Evolutionary conservation across 306 rosid genomes (phyloP).

Genomic region (Benincasa hispida): DNA sequence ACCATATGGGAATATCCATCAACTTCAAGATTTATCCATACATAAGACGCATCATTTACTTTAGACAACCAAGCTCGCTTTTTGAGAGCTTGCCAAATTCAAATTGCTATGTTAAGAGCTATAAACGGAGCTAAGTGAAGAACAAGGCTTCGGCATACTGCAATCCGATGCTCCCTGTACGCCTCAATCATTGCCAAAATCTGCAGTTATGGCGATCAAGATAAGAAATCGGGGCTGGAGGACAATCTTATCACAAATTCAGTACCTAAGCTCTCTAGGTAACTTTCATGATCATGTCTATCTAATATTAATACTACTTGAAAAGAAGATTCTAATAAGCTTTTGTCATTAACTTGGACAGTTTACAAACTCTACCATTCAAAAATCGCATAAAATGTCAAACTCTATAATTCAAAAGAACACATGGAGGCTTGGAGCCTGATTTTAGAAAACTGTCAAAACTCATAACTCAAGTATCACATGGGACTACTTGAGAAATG

Average conservation of each 20-base stretch:
- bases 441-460: background rate
- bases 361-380: too few species aligned
- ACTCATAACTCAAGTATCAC: background rate
- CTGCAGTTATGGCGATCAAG: background rate
- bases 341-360: background rate
- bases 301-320: background rate
- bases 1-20: background rate
- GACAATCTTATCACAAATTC: background rate
- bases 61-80: background rate
- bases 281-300: background rate
- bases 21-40: background rate
- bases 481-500: background rate
- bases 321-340: background rate
- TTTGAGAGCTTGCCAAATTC: slow-evolving; percentile 4
- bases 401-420: too few species aligned
- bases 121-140: background rate
- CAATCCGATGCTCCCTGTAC: background rate
- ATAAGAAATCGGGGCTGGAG: background rate
- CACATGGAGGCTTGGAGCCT: background rate
- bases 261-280: background rate
- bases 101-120: slow-evolving; percentile 1
- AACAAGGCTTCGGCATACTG: background rate
- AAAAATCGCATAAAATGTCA: too few species aligned
- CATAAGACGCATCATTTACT: background rate
- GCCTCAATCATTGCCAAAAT: background rate